Conservation (phyloP, 2,329 filamentous ascomycete genomes). For the Lachnellula arida region DNA sequence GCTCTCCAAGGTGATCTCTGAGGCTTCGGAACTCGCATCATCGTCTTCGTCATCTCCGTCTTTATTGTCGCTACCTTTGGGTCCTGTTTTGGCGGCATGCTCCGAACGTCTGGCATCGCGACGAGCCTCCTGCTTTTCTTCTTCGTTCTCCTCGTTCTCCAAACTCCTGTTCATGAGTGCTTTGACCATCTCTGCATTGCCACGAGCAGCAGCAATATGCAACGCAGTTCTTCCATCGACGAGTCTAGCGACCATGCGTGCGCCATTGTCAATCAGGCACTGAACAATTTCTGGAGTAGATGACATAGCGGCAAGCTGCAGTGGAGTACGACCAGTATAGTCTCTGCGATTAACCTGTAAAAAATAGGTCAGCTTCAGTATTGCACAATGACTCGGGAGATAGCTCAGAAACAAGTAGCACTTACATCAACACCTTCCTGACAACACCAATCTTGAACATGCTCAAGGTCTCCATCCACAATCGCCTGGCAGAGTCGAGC, state of each 20-base stretch:
- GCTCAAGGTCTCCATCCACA: slow-evolving; percentile 65
- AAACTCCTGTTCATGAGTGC: slow-evolving; percentile 70
- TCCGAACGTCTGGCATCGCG: slow-evolving; percentile 27
- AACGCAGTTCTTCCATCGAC: slow-evolving; percentile 77
- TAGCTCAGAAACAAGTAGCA: background rate
- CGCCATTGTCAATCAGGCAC: slow-evolving; percentile 65
- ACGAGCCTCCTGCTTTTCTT: slow-evolving; percentile 49
- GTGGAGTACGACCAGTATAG: slow-evolving; percentile 71
- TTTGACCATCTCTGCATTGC: slow-evolving; percentile 63
- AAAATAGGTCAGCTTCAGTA: background rate
- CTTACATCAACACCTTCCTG: slow-evolving; percentile 59
- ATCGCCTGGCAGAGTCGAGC: slow-evolving; percentile 76
- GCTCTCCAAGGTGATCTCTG: slow-evolving; percentile 25
- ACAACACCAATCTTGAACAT: slow-evolving; percentile 64
- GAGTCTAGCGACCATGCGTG: slow-evolving; percentile 67
- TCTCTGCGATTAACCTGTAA: slow-evolving; percentile 65
- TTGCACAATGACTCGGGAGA: too few species aligned
- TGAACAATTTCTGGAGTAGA: slow-evolving; percentile 68
- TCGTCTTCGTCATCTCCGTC: slow-evolving; percentile 31
- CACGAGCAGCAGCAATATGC: slow-evolving; percentile 73
- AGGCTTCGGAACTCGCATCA: slow-evolving; percentile 35
- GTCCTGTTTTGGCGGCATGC: background rate
- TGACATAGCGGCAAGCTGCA: slow-evolving; percentile 69
- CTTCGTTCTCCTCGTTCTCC: slow-evolving; percentile 65
- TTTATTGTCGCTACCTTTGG: background rate